phyloP scores from a whole-genome alignment of 768 basidiomycete species.

The Leccinum pellstonianum region DNA sequence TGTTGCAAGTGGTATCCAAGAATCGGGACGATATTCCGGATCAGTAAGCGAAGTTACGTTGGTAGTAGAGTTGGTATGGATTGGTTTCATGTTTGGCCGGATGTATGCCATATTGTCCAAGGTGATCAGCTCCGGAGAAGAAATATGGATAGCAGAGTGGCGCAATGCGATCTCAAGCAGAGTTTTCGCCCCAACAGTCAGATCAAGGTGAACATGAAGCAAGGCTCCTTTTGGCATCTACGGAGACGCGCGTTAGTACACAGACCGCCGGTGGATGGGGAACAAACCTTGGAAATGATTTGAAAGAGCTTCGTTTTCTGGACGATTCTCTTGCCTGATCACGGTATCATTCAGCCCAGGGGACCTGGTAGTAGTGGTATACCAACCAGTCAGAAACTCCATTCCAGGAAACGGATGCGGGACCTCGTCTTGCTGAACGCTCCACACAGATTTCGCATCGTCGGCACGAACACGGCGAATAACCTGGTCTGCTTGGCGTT shows the following conservation, averaged over 20 bases:
- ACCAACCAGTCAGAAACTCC: constrained; percentile 69
- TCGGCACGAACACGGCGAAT: constrained; percentile 51
- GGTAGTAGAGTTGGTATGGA: constrained; percentile 34
- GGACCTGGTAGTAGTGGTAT: background rate
- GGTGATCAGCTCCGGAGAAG: constrained; percentile 41
- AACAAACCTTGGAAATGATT: constrained; percentile 54
- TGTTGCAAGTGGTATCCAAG: constrained; percentile 54
- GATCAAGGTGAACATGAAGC: constrained; percentile 74
- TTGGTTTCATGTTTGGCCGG: constrained; percentile 53
- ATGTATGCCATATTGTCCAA: constrained; percentile 40
- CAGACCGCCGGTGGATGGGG: background rate
- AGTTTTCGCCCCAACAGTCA: constrained; percentile 55
- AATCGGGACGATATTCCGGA: constrained; percentile 39
- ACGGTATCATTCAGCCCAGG: background rate
- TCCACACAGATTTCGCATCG: constrained; percentile 64
- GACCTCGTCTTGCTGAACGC: constrained; percentile 46
- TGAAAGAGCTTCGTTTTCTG: constrained; percentile 60
- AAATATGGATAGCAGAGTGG: constrained; percentile 61
- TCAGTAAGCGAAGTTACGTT: constrained; percentile 34
- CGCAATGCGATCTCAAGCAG: constrained; percentile 55
- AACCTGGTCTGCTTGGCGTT: constrained; percentile 55
- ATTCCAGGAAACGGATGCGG: constrained; percentile 74
- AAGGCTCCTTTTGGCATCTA: constrained; percentile 83
- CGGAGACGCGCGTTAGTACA: background rate
- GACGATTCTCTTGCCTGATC: constrained; percentile 53